A percentile compares a stretch with the other conserved stretches of the same genome.
Evolutionary conservation across 192 early-diverging fungal species (phyloP).

Genomic region (Coemansia reversa): DNA sequence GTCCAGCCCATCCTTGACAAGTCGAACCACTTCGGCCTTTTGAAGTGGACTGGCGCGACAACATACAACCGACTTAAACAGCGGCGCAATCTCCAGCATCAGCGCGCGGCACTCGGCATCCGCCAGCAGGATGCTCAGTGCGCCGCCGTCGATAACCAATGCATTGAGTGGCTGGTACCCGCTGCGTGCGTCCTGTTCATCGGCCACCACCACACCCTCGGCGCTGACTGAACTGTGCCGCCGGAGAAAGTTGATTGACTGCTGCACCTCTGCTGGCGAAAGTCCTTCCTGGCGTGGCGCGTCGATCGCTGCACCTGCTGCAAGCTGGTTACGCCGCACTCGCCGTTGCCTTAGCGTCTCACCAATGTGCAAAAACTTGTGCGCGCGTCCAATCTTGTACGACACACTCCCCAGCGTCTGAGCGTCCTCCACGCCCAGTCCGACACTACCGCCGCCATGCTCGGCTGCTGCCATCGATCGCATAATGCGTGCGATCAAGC

Average conservation of each 20-base stretch:
- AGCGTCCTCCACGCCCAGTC: conserved; percentile 32
- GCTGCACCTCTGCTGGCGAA: conserved; percentile 38
- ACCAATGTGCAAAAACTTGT: conserved; percentile 40
- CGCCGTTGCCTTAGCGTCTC: conserved; percentile 26
- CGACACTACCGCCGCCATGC: conserved; percentile 7
- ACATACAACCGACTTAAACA: conserved; percentile 85
- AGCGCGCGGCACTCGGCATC: conserved; percentile 36
- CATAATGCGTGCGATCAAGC: conserved; percentile 53
- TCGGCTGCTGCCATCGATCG: conserved; percentile 36
- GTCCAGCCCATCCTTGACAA: conserved; percentile 76
- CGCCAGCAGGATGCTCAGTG: conserved; percentile 56
- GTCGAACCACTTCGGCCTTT: conserved; percentile 90
- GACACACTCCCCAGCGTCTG: conserved; percentile 52
- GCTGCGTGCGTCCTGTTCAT: conserved; percentile 9
- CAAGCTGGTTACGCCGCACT: conserved; percentile 8
- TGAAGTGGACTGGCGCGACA: conserved; percentile 92
- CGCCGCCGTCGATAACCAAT: conserved; percentile 82
- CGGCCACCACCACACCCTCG: conserved; percentile 9
- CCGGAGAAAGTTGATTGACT: conserved; percentile 46
- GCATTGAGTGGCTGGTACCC: conserved; percentile 57
- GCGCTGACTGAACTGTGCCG: conserved; percentile 32
- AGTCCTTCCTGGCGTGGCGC: conserved; percentile 22
- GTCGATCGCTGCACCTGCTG: conserved; percentile 15
- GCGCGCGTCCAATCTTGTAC: conserved; percentile 51
- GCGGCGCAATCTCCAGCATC: conserved; percentile 67